Evolutionary conservation across 306 rosid genomes (phyloP).

Genomic region (Cicer bijugum): DNA sequence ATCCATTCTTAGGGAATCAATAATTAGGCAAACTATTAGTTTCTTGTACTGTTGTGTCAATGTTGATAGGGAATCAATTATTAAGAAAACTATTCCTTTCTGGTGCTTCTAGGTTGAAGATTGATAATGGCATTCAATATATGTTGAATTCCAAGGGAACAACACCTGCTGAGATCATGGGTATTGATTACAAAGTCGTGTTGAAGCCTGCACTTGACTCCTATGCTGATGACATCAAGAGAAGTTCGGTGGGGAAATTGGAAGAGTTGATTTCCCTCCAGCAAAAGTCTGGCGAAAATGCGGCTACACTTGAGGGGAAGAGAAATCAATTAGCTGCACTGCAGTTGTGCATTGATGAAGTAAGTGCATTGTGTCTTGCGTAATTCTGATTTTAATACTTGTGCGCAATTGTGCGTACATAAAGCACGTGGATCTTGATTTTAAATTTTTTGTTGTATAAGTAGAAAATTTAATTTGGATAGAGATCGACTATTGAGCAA

Average conservation of each 20-base stretch:
- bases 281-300: slow-evolving; percentile 61
- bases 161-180: slow-evolving; percentile 79
- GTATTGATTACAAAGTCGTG: slow-evolving; percentile 66
- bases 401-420: neutral
- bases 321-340: slow-evolving; percentile 54
- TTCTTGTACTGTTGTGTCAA: neutral
- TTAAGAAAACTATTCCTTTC: neutral
- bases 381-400: slow-evolving; percentile 1
- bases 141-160: slow-evolving; percentile 71
- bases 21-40: too few relatives aligned
- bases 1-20: too few relatives aligned
- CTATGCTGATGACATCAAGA: slow-evolving; percentile 62
- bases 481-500: neutral
- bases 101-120: slow-evolving; percentile 69
- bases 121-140: slow-evolving; percentile 68
- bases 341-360: slow-evolving; percentile 61
- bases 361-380: slow-evolving; percentile 50
- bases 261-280: slow-evolving; percentile 70
- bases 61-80: neutral
- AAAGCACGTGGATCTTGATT: neutral
- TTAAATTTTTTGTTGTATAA: slow-evolving; percentile 10
- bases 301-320: slow-evolving; percentile 65
- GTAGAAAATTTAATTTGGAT: slow-evolving; percentile 7
- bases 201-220: slow-evolving; percentile 70
- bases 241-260: slow-evolving; percentile 61